These are phyloP conservation scores for Prototheca wickerhamii DNA, from an alignment of 163 green algal species.

Conservation along the genomic window DNA sequence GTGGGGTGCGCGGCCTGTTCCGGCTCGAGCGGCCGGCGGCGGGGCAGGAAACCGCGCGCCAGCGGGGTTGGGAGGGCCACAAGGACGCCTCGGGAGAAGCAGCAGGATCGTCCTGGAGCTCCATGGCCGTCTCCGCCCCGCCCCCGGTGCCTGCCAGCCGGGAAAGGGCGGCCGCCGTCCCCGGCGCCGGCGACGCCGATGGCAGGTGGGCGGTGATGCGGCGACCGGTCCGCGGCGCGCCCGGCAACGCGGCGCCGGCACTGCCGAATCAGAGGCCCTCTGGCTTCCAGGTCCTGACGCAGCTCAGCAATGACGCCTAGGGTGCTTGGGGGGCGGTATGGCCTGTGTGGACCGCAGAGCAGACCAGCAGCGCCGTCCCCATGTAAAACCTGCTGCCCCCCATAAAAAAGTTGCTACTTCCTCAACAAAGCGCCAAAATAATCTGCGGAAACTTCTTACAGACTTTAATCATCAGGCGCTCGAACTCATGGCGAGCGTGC, in stretches of 20 bases:
- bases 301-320: background rate
- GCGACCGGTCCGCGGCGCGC: background rate
- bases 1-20: slow-evolving; percentile 49
- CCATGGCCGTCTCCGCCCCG: background rate
- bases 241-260: background rate
- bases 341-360: too few species aligned
- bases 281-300: background rate
- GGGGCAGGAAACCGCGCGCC: background rate
- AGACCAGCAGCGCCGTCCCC: too few species aligned
- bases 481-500: too few species aligned
- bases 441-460: too few species aligned
- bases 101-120: background rate
- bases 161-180: background rate
- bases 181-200: background rate
- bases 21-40: slow-evolving; percentile 21
- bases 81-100: background rate
- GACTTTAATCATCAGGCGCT: too few species aligned
- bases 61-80: background rate
- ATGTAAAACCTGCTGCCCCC: too few species aligned
- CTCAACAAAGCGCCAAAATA: too few species aligned
- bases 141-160: background rate
- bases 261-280: background rate
- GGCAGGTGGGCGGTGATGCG: slow-evolving; percentile 1
- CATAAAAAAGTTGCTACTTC: too few species aligned
- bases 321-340: too few species aligned